Conservation (phyloP, 371 early-diverging fungal genomes). For the Lichtheimia ornata region DNA sequence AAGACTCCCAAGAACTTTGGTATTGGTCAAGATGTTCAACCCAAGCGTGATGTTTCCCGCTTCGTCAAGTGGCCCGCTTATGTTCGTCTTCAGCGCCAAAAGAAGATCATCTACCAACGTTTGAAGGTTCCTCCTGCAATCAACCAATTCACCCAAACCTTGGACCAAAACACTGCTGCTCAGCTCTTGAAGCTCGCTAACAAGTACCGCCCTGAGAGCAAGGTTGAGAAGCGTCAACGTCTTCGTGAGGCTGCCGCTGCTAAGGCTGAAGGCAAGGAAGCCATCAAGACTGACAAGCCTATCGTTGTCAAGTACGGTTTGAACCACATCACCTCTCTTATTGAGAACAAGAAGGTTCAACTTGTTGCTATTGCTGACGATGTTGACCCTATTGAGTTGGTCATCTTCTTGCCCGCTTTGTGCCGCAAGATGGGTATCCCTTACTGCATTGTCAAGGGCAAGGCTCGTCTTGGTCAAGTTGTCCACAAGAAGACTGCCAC, state of each 20-base stretch:
- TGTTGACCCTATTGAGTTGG: conserved; percentile 99
- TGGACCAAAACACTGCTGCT: conserved; percentile 97
- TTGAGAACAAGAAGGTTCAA: conserved; percentile 98
- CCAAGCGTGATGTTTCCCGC: conserved; percentile 93
- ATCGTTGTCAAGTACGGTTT: conserved; percentile 98
- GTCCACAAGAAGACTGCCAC: conserved; percentile 99
- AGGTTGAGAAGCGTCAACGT: conserved; percentile 94
- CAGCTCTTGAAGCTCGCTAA: conserved; percentile 94
- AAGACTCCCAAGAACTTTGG: conserved; percentile 91
- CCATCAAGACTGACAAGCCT: conserved; percentile 93
- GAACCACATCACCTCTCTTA: conserved; percentile 98
- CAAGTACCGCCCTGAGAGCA: conserved; percentile 99
- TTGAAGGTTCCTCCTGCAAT: conserved; percentile 99
- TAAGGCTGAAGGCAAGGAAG: conserved; percentile 89
- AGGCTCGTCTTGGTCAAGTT: conserved; percentile 96
- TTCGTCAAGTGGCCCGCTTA: conserved; percentile 98
- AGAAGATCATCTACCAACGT: conserved; percentile 95
- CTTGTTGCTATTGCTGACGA: conserved; percentile 99
- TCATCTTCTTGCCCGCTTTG: conserved; percentile 99
- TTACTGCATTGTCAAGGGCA: conserved; percentile 98
- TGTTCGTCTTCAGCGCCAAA: conserved; percentile 96
- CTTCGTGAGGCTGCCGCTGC: conserved; percentile 79
- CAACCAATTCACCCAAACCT: conserved; percentile 98
- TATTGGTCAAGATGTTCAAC: conserved; percentile 92
- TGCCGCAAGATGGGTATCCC: conserved; percentile 99